Evolutionary conservation across 805 yeast genomes (phyloP).

Genomic region (Candida ulmi): DNA sequence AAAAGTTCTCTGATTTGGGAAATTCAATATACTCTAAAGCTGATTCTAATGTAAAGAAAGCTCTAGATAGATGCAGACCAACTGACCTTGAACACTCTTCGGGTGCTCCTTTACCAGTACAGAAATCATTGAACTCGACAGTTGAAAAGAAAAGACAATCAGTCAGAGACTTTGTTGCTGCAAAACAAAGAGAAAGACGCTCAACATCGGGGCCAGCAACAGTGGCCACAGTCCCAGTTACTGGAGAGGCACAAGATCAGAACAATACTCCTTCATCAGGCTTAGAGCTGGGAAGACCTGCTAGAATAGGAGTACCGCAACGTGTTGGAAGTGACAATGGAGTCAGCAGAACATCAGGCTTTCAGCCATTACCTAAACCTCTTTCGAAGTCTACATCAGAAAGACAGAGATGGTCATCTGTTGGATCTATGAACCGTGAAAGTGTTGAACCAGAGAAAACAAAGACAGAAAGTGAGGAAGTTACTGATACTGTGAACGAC

Average conservation of each 20-base stretch:
- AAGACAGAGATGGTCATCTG: constrained; percentile 3
- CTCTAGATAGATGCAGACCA: constrained; percentile 58
- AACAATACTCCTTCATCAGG: neutral
- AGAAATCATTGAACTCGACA: constrained; percentile 7
- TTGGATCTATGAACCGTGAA: neutral
- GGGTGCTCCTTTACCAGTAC: constrained; percentile 11
- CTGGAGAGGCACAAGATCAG: neutral
- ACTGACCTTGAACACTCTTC: constrained; percentile 14
- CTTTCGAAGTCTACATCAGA: constrained; percentile 13
- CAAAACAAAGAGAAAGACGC: constrained; percentile 37
- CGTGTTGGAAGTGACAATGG: constrained; percentile 6
- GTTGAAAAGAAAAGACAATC: constrained; percentile 35
- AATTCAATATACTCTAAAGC: constrained; percentile 24
- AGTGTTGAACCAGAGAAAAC: neutral
- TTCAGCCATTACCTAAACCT: constrained; percentile 12
- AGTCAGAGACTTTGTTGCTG: constrained; percentile 40
- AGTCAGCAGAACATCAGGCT: constrained; percentile 12
- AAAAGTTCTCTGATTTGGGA: constrained; percentile 48
- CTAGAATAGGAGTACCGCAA: constrained; percentile 19
- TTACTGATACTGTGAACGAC: constrained; percentile 4
- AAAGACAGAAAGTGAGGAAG: neutral
- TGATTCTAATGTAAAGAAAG: constrained; percentile 40
- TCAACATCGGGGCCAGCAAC: constrained; percentile 29
- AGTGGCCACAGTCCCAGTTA: constrained; percentile 11
- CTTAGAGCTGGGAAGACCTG: constrained; percentile 19